These are phyloP conservation scores for Colletotrichum graminicola DNA, from an alignment of 2,329 filamentous ascomycete species.

Conservation along the genomic window DNA sequence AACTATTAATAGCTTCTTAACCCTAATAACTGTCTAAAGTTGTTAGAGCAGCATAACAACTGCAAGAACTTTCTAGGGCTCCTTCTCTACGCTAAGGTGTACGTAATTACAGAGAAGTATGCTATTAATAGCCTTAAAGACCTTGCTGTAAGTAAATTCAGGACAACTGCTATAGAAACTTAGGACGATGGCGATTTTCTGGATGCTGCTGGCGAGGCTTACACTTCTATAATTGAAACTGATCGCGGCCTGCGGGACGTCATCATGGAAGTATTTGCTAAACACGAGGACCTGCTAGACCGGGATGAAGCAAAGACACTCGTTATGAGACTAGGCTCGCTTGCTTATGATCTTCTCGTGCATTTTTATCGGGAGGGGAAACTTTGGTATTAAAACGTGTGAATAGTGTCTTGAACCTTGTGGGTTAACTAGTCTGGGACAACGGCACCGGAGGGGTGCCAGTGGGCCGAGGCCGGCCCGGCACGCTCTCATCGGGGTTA, in stretches of 20 bases:
- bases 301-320: neutral
- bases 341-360: conserved; percentile 2
- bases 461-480: no score
- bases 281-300: neutral
- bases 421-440: no score
- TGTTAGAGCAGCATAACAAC: neutral
- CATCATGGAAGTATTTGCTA: neutral
- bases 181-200: neutral
- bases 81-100: conserved; percentile 1
- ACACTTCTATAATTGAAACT: neutral
- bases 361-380: neutral
- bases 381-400: neutral
- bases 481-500: no score
- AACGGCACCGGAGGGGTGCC: no score
- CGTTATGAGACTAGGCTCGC: neutral
- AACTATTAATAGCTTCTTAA: conserved; percentile 2
- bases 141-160: neutral
- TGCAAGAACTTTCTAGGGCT: neutral
- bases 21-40: neutral
- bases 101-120: conserved; percentile 5
- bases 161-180: neutral
- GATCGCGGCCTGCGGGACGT: neutral
- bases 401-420: no score
- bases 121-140: neutral
- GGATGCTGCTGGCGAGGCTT: neutral